A percentile compares a stretch with the other conserved stretches of the same genome.
These are phyloP conservation scores for Ottelia alismoides DNA, from an alignment of 106 monocot species.

Conservation along the genomic window DNA sequence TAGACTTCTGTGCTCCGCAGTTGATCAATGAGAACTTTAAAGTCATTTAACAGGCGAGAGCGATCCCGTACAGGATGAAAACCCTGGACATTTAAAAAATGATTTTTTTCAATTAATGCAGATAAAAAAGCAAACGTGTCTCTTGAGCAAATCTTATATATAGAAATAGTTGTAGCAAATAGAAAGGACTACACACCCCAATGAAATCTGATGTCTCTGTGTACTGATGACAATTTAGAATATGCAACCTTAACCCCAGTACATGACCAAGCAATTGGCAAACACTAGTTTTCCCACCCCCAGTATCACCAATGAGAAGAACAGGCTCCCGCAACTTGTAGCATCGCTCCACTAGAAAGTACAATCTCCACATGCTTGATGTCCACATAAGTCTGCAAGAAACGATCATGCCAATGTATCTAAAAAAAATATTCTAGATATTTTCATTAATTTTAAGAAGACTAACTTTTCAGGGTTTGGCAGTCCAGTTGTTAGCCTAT, in stretches of 20 bases:
- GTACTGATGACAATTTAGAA: conserved; percentile 93
- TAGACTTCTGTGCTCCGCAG: conserved; percentile 34
- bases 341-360: conserved; percentile 81
- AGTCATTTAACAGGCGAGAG: conserved; percentile 41
- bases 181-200: conserved; percentile 43
- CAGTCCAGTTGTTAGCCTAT: not conserved
- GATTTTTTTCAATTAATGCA: too few species aligned
- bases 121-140: too few species aligned
- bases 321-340: conserved; percentile 82
- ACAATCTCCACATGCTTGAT: conserved; percentile 64
- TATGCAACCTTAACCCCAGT: conserved; percentile 49
- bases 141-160: too few species aligned
- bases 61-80: conserved; percentile 79
- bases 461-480: conserved; percentile 3
- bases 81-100: too few species aligned
- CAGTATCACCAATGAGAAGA: conserved; percentile 94
- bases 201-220: conserved; percentile 92
- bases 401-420: too few species aligned
- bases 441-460: not conserved
- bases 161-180: not conserved
- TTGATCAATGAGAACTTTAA: conserved; percentile 29
- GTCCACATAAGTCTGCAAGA: conserved; percentile 71
- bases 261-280: conserved; percentile 74
- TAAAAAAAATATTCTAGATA: too few species aligned
- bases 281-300: conserved; percentile 93